A percentile compares a stretch with the other conserved stretches of the same genome.
These are phyloP conservation scores for Discostella stelligeroides DNA, from an alignment of 108 stramenopile genomes.

Conservation along the genomic window DNA sequence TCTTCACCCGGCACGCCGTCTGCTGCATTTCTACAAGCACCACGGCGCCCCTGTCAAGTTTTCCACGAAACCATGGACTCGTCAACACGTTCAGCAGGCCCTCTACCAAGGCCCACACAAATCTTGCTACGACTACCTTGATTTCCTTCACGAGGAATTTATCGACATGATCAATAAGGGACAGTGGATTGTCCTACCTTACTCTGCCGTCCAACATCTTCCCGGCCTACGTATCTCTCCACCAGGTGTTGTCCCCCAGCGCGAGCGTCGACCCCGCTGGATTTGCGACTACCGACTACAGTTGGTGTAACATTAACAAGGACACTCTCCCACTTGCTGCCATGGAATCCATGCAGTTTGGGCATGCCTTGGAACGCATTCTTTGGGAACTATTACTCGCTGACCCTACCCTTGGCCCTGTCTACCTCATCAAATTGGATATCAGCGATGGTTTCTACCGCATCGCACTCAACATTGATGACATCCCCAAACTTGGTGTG, in stretches of 20 bases:
- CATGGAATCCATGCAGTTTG: conserved; percentile 19
- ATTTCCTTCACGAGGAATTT: conserved; percentile 6
- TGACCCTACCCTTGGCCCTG: neutral
- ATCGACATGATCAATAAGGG: conserved; percentile 9
- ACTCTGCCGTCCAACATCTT: conserved; percentile 8
- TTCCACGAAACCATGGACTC: conserved; percentile 18
- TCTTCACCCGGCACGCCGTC: conserved; percentile 32
- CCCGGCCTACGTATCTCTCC: conserved; percentile 16
- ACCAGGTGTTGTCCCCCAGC: conserved; percentile 43
- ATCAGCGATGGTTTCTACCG: conserved; percentile 18
- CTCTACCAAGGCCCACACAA: conserved; percentile 2
- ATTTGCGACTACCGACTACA: conserved; percentile 46
- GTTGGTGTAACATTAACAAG: conserved; percentile 16
- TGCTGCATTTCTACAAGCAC: conserved; percentile 22
- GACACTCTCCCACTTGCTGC: conserved; percentile 25
- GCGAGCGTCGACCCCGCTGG: conserved; percentile 29
- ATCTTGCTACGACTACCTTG: conserved; percentile 1
- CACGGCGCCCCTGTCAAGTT: conserved; percentile 34
- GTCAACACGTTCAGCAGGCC: neutral
- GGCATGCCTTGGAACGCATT: conserved; percentile 17
- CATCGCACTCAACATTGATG: conserved; percentile 4
- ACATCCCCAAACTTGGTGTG: conserved; percentile 19
- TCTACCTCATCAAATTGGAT: conserved; percentile 4
- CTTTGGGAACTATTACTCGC: neutral
- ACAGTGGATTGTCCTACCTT: conserved; percentile 35